Evolutionary conservation across 2,329 filamentous ascomycete genomes (phyloP).

Genomic region (Thermothelomyces thermophilus): DNA sequence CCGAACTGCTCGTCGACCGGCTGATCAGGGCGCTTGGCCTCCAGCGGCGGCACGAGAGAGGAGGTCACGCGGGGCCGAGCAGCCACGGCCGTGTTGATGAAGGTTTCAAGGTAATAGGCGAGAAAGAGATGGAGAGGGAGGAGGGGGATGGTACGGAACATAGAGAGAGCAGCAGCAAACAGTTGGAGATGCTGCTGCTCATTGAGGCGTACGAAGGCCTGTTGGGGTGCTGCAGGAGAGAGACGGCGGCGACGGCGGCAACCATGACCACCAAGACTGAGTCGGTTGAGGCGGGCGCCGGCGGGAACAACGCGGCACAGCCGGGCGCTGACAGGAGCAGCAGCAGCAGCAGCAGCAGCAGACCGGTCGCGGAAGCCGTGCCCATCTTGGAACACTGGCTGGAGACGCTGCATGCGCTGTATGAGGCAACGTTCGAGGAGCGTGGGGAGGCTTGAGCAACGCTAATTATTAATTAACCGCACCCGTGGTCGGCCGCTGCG

Average conservation of each 20-base stretch:
- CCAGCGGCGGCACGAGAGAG: not conserved
- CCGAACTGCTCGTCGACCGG: constrained; percentile 15
- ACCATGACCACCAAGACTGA: too few relatives aligned
- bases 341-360: too few relatives aligned
- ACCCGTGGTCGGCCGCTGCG: too few relatives aligned
- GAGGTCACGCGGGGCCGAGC: not conserved
- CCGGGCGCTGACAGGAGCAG: too few relatives aligned
- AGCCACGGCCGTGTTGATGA: too few relatives aligned
- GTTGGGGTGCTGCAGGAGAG: constrained; percentile 9
- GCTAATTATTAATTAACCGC: too few relatives aligned
- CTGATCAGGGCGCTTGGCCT: constrained; percentile 7
- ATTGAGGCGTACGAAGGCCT: constrained; percentile 20
- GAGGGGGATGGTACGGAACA: not conserved
- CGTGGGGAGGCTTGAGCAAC: not conserved
- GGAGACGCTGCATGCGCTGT: constrained; percentile 13
- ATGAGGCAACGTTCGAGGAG: constrained; percentile 11
- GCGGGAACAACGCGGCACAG: too few relatives aligned
- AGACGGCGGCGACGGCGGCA: too few relatives aligned
- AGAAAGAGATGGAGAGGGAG: not conserved
- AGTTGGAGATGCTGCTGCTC: constrained; percentile 16
- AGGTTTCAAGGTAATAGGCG: too few relatives aligned
- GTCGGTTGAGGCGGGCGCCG: too few relatives aligned
- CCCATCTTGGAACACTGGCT: constrained; percentile 20
- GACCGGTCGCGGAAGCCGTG: constrained; percentile 4
- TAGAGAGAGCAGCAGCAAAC: not conserved